Conservation (phyloP, 805 yeast genomes). For the Myxozyma mucilagina region DNA sequence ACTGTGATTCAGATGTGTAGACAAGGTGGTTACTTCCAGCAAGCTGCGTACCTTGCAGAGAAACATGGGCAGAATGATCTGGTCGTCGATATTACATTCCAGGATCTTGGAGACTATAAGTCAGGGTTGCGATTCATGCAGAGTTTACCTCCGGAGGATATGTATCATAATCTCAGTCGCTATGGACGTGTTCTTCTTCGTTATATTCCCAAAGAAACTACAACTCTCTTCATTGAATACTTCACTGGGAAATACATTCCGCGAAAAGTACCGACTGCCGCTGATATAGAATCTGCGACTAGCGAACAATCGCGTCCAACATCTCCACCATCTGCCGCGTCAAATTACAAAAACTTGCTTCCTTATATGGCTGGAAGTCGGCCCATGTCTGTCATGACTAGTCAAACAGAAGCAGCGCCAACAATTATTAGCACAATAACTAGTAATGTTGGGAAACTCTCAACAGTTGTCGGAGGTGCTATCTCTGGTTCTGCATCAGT, state of each 20-base stretch:
- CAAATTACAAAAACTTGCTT: constrained; percentile 19
- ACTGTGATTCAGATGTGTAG: constrained; percentile 67
- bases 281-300: constrained; percentile 16
- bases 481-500: constrained; percentile 2
- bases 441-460: constrained; percentile 17
- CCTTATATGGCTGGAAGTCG: constrained; percentile 28
- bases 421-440: constrained; percentile 24
- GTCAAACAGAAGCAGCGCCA: constrained; percentile 15
- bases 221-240: constrained; percentile 76
- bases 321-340: constrained; percentile 13
- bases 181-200: constrained; percentile 67
- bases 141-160: constrained; percentile 72
- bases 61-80: constrained; percentile 69
- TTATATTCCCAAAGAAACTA: constrained; percentile 72
- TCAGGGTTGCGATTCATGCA: constrained; percentile 65
- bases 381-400: constrained; percentile 25
- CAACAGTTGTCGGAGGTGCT: constrained; percentile 16
- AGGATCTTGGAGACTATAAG: constrained; percentile 61
- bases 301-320: constrained; percentile 9
- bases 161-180: constrained; percentile 66
- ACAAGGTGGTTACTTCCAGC: constrained; percentile 64
- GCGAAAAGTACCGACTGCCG: constrained; percentile 10
- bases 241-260: constrained; percentile 83
- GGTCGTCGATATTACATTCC: constrained; percentile 73
- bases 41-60: constrained; percentile 70